Conservation (phyloP, 2,329 filamentous ascomycete species). For the Fusarium illudens region DNA sequence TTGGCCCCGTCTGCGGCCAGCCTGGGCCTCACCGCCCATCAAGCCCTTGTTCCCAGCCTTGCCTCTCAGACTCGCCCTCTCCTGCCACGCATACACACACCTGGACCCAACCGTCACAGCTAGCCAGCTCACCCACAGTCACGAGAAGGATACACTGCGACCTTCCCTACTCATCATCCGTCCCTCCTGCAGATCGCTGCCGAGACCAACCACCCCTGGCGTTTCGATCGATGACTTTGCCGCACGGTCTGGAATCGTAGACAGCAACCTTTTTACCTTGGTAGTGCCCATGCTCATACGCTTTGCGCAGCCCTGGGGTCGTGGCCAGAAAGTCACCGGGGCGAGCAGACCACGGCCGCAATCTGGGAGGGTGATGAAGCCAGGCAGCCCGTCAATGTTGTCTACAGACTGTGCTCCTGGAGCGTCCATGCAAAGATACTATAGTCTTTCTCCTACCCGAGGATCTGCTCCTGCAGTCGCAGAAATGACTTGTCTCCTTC, state of each 20-base stretch:
- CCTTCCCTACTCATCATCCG: neutral
- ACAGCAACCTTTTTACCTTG: no score
- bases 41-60: neutral
- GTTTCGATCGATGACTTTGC: neutral
- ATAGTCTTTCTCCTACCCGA: slow-evolving; percentile 19
- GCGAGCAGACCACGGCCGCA: no score
- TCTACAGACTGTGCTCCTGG: neutral
- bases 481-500: slow-evolving; percentile 13
- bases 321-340: no score
- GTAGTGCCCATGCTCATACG: no score
- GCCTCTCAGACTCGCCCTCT: no score
- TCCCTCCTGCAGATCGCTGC: neutral
- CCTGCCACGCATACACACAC: neutral
- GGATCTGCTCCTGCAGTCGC: slow-evolving; percentile 17
- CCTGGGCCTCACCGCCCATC: neutral
- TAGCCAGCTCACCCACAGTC: neutral
- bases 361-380: neutral
- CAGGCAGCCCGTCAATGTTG: neutral
- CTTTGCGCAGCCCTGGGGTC: no score
- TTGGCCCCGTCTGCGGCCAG: neutral
- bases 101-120: neutral
- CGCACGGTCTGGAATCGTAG: neutral
- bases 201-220: neutral
- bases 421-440: slow-evolving; percentile 18
- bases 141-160: neutral